phyloP scores from a whole-genome alignment of 2,329 filamentous ascomycete species.

The Cadophora luteo-olivacea region DNA sequence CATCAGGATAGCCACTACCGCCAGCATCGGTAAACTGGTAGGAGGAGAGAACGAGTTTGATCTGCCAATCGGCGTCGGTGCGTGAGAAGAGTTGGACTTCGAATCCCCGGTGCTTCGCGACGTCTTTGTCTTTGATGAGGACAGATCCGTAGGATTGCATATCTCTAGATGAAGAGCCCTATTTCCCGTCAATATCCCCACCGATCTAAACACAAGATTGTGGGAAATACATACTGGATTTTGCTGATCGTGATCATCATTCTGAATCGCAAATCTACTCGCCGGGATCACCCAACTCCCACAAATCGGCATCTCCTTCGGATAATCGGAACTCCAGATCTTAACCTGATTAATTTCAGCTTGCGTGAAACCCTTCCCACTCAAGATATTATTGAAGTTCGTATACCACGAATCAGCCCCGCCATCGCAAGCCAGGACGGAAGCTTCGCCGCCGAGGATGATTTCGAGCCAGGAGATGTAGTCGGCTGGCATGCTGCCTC shows the following conservation, averaged over 20 bases:
- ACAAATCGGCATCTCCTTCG: slow-evolving; percentile 37
- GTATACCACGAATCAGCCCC: slow-evolving; percentile 41
- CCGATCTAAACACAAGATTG: neutral
- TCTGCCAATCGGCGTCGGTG: slow-evolving; percentile 42
- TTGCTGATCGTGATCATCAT: slow-evolving; percentile 45
- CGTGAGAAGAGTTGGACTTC: slow-evolving; percentile 43
- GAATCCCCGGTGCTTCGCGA: slow-evolving; percentile 40
- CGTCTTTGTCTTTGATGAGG: slow-evolving; percentile 42
- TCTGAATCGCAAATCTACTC: slow-evolving; percentile 41
- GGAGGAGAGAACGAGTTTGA: slow-evolving; percentile 41
- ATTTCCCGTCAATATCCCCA: neutral
- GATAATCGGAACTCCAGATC: slow-evolving; percentile 43
- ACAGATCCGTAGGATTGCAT: slow-evolving; percentile 43
- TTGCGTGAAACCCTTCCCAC: slow-evolving; percentile 34
- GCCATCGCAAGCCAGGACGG: slow-evolving; percentile 39
- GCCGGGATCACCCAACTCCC: slow-evolving; percentile 25
- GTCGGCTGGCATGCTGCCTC: slow-evolving; percentile 40
- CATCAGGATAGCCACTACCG: neutral
- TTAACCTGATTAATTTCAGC: slow-evolving; percentile 42
- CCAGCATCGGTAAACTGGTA: slow-evolving; percentile 39
- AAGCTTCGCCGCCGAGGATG: slow-evolving; percentile 41
- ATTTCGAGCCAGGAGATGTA: slow-evolving; percentile 44
- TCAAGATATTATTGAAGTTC: slow-evolving; percentile 40
- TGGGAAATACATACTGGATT: slow-evolving; percentile 30
- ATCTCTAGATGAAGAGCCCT: slow-evolving; percentile 42